phyloP scores from a whole-genome alignment of 179 eudicot species.

The Gypsophila paniculata region DNA sequence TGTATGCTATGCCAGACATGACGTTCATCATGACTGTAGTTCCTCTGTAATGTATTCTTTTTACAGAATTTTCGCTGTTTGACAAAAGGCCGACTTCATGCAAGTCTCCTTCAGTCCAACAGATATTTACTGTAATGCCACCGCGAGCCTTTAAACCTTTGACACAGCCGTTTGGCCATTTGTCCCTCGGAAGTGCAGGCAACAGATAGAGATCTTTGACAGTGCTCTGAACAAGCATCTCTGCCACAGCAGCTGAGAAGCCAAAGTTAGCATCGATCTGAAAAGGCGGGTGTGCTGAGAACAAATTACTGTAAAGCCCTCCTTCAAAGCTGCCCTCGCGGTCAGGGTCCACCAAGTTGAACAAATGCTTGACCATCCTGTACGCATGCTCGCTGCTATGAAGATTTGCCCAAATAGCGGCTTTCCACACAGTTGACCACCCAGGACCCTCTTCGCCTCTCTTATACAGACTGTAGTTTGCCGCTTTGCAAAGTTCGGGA shows the following conservation, averaged over 20 bases:
- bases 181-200: slow-evolving; percentile 82
- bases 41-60: slow-evolving; percentile 56
- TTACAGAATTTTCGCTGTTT: slow-evolving; percentile 27
- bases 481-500: slow-evolving; percentile 84
- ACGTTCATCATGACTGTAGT: slow-evolving; percentile 33
- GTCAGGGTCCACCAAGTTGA: slow-evolving; percentile 77
- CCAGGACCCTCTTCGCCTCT: slow-evolving; percentile 93
- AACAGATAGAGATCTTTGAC: slow-evolving; percentile 65
- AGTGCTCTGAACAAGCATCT: slow-evolving; percentile 92
- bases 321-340: slow-evolving; percentile 60
- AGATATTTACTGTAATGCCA: slow-evolving; percentile 59
- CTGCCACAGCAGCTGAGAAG: slow-evolving; percentile 75
- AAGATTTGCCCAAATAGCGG: slow-evolving; percentile 75
- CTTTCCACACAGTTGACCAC: slow-evolving; percentile 94
- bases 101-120: slow-evolving; percentile 76
- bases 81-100: slow-evolving; percentile 61
- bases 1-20: slow-evolving; percentile 49
- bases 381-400: slow-evolving; percentile 63
- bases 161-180: slow-evolving; percentile 76
- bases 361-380: slow-evolving; percentile 77
- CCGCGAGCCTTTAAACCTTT: slow-evolving; percentile 88
- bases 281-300: slow-evolving; percentile 90
- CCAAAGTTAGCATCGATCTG: slow-evolving; percentile 97
- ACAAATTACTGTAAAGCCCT: slow-evolving; percentile 79
- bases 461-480: slow-evolving; percentile 47